Base-by-base conservation (phyloP, 768 basidiomycete genomes). In the Gymnopilus junonius region DNA sequence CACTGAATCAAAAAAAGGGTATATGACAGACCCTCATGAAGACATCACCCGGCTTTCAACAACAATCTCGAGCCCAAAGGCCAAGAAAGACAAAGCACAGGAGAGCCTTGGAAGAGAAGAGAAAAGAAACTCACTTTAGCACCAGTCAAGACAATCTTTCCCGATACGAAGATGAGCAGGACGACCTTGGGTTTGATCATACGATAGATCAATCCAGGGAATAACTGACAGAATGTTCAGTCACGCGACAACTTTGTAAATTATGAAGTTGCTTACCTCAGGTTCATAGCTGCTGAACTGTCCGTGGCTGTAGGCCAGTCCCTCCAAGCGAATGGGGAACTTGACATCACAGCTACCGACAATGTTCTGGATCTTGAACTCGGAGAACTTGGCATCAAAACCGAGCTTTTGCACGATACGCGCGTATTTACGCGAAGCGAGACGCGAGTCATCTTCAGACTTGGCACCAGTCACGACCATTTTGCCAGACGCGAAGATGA, bases 161-260 rank as follows among this genome's bases (percentile, higher is more conserved):
- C 97, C 25, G 96, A 98, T 12, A 99, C 97, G 79, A 99, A 99
- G 71, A 99, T 99, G 55, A 99, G 85, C 42, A 99, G 81, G 40
- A 99, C 97, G 66, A 99, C 97, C 80, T 99, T 99, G 7, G 97
- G 97, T 77, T 98, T 97, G 80, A 98, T 92, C 97, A 99, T 99
- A 69, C 97, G 93, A 73, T 99, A 99, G 75, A 99, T 99, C 46
- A 99, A 85, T 72, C 97, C 97, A 58, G 97, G 97, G 90, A 99
- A 99, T 59, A 99, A 81, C 97, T 99, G 15, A 17, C 25, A 21
- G 31, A 61, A n/a, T 31, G 37, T 57, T 68, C 37, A 71, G 62
- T 53, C 58, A 55, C 25, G 61, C 8, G 57, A 25, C 23, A 17
- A 27, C 20, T n/a, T n/a, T 39, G 57, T 20, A 25, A 1, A 50